A percentile compares a stretch with the other conserved stretches of the same genome.
Evolutionary conservation across 2,329 filamentous ascomycete species (phyloP).

Genomic region (Capronia coronata): DNA sequence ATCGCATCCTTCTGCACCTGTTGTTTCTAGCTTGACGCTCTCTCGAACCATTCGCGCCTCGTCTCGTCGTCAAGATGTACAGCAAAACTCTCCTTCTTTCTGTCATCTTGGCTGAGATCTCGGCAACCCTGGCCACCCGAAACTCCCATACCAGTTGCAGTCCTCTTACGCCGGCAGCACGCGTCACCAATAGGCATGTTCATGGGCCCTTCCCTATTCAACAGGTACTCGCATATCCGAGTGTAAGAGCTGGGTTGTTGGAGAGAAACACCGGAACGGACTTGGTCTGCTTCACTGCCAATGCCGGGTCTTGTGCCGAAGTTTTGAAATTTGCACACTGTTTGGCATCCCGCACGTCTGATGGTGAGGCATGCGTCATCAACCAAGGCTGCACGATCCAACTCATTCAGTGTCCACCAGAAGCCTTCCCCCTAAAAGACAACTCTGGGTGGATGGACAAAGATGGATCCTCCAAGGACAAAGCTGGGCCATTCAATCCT

Average conservation of each 20-base stretch:
- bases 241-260: not conserved
- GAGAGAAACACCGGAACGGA: not conserved
- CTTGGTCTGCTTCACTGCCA: not conserved
- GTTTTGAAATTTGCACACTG: not conserved
- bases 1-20: not conserved
- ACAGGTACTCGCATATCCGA: constrained; percentile 1
- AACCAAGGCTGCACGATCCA: not conserved
- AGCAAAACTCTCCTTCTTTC: constrained; percentile 9
- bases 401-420: not conserved
- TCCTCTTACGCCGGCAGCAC: not conserved
- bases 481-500: not conserved
- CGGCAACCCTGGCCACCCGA: not conserved
- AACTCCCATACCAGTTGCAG: not conserved
- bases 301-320: not conserved
- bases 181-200: not conserved
- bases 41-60: not conserved
- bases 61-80: constrained; percentile 9
- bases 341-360: not conserved
- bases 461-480: not conserved
- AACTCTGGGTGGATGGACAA: no score
- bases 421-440: no score
- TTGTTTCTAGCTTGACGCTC: constrained; percentile 2
- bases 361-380: not conserved
- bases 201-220: constrained; percentile 8
- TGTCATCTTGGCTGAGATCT: constrained; percentile 7